Percentiles rank a stretch among this genome's conserved stretches.
Evolutionary conservation across 208 protist genomes (phyloP).

Genomic region (Balamuthia mandrillaris): DNA sequence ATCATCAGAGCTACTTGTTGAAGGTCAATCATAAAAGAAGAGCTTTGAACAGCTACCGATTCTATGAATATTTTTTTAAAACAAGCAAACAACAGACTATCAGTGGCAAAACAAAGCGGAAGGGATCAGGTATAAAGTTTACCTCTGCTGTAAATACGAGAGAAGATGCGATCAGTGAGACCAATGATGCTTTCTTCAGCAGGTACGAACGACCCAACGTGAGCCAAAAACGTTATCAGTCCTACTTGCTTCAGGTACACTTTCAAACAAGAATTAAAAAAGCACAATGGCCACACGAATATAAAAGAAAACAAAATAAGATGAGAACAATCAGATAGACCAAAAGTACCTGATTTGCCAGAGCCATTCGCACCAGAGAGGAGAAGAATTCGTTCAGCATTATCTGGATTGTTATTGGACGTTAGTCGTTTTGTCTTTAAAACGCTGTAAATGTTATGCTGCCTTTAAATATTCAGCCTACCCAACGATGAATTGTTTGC

Average conservation of each 20-base stretch:
- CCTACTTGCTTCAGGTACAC: slow-evolving; percentile 86
- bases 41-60: background rate
- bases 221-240: slow-evolving; percentile 84
- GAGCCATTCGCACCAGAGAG: slow-evolving; percentile 75
- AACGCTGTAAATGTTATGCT: too few species aligned
- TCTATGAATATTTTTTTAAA: background rate
- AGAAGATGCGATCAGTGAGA: slow-evolving; percentile 59
- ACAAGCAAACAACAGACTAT: background rate
- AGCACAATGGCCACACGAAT: background rate
- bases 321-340: too few species aligned
- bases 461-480: too few species aligned
- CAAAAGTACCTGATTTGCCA: slow-evolving; percentile 84
- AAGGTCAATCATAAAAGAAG: slow-evolving; percentile 51
- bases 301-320: background rate
- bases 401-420: too few species aligned
- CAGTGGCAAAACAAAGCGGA: background rate
- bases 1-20: slow-evolving; percentile 58
- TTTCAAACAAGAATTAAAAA: too few species aligned
- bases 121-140: too few species aligned
- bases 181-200: slow-evolving; percentile 65
- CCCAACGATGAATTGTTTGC: too few species aligned
- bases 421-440: too few species aligned
- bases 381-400: background rate
- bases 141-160: slow-evolving; percentile 55
- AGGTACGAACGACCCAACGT: slow-evolving; percentile 88